phyloP scores from a whole-genome alignment of 495 filamentous ascomycete genomes.

The Pseudevernia furfuracea region DNA sequence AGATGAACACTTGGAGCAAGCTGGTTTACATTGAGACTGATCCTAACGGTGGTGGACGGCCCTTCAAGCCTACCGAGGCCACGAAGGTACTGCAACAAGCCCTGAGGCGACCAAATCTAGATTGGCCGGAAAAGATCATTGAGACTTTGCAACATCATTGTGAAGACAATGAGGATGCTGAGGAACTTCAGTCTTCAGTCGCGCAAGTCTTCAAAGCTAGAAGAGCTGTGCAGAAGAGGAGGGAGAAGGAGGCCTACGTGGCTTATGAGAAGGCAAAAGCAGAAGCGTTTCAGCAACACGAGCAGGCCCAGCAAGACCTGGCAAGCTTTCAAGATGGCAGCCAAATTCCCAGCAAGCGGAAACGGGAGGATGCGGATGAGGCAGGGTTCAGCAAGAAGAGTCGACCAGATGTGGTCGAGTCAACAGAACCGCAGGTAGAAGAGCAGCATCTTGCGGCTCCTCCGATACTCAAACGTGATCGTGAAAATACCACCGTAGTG shows the following conservation, averaged over 20 bases:
- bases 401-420: constrained; percentile 42
- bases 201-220: constrained; percentile 60
- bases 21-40: constrained; percentile 40
- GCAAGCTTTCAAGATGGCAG: constrained; percentile 32
- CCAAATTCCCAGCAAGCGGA: constrained; percentile 49
- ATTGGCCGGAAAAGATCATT: constrained; percentile 87
- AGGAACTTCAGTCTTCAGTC: constrained; percentile 61
- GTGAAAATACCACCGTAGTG: constrained; percentile 80
- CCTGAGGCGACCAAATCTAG: constrained; percentile 59
- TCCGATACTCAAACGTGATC: constrained; percentile 60
- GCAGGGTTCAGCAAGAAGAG: constrained; percentile 48
- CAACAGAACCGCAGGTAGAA: constrained; percentile 27
- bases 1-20: constrained; percentile 64
- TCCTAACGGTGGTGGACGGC: constrained; percentile 21
- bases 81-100: constrained; percentile 63
- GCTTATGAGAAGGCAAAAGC: constrained; percentile 43
- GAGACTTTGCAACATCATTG: constrained; percentile 78
- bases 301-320: constrained; percentile 29
- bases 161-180: constrained; percentile 72
- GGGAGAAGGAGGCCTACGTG: constrained; percentile 56
- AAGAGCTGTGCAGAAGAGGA: constrained; percentile 53
- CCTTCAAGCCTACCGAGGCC: constrained; percentile 42
- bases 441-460: constrained; percentile 34
- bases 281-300: constrained; percentile 34
- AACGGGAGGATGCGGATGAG: constrained; percentile 54